Percentiles rank a stretch among this genome's conserved stretches.
Conservation (phyloP, 495 filamentous ascomycete species). For the Physcia stellaris region DNA sequence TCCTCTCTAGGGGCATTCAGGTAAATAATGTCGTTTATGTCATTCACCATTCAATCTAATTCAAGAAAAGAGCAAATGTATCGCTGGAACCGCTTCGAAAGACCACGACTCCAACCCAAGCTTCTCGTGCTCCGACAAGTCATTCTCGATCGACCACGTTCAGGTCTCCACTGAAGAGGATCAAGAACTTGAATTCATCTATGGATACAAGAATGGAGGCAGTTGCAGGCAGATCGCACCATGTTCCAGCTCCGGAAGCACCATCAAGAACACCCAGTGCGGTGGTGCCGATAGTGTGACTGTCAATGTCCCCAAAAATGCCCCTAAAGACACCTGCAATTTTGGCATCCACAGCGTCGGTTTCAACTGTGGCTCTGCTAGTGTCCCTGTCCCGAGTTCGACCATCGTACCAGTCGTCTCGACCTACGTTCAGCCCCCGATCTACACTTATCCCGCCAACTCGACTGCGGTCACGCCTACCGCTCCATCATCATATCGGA, state of each 20-base stretch:
- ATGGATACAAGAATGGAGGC: slow-evolving; percentile 66
- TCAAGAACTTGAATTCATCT: slow-evolving; percentile 66
- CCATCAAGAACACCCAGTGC: slow-evolving; percentile 70
- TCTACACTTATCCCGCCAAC: neutral
- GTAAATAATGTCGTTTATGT: slow-evolving; percentile 29
- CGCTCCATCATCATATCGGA: no score
- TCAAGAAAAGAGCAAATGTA: slow-evolving; percentile 49
- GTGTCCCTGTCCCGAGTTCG: slow-evolving; percentile 1
- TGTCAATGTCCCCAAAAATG: slow-evolving; percentile 54
- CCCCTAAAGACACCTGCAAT: slow-evolving; percentile 39
- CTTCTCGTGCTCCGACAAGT: slow-evolving; percentile 40
- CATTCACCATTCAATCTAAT: slow-evolving; percentile 1
- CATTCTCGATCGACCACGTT: slow-evolving; percentile 62
- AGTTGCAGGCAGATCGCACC: slow-evolving; percentile 57
- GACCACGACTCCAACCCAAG: slow-evolving; percentile 33
- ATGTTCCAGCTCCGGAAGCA: slow-evolving; percentile 51
- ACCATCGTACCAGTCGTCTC: neutral
- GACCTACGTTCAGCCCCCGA: neutral
- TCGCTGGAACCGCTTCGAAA: slow-evolving; percentile 40
- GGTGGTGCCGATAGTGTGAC: slow-evolving; percentile 74
- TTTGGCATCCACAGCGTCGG: slow-evolving; percentile 63
- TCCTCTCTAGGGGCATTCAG: slow-evolving; percentile 26
- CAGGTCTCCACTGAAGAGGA: slow-evolving; percentile 59
- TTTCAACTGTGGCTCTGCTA: slow-evolving; percentile 56
- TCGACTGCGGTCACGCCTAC: no score